Evolutionary conservation across 106 monocot species (phyloP).

Genomic region (Xerophyta viscosa): DNA sequence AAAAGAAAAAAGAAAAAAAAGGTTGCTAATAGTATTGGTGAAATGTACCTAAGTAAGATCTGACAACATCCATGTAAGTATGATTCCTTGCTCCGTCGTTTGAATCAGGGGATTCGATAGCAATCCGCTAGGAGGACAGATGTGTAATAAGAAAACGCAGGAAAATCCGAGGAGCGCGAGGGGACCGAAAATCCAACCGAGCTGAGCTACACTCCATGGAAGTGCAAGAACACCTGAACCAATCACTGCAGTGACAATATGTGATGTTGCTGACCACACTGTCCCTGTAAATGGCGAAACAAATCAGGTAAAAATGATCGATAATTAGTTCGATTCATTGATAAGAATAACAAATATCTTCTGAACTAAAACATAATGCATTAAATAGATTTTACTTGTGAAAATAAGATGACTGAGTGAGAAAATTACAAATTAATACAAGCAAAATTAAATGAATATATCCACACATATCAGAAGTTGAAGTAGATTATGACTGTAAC

Average conservation of each 20-base stretch:
- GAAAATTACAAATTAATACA: no score
- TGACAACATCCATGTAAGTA: constrained; percentile 57
- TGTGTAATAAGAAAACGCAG: constrained; percentile 43
- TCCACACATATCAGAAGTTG: no score
- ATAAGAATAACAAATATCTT: no score
- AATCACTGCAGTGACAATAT: constrained; percentile 24
- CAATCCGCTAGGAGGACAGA: constrained; percentile 39
- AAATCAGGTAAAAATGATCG: no score
- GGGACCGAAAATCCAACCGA: constrained; percentile 30
- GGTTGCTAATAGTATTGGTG: no score
- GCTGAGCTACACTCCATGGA: constrained; percentile 38
- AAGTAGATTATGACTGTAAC: no score
- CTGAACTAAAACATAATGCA: no score
- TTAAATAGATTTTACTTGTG: no score
- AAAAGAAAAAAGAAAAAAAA: no score
- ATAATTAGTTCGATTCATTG: not conserved
- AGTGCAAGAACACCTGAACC: constrained; percentile 29
- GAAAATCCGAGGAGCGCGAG: constrained; percentile 28
- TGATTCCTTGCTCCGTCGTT: constrained; percentile 31
- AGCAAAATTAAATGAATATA: no score
- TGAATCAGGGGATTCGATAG: constrained; percentile 35
- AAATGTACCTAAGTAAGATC: constrained; percentile 35
- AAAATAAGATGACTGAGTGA: no score
- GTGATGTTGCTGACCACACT: constrained; percentile 30
- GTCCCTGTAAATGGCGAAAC: constrained; percentile 9